A percentile compares a stretch with the other conserved stretches of the same genome.
Conservation (phyloP, 768 basidiomycete genomes). For the Tylopilus sp. region DNA sequence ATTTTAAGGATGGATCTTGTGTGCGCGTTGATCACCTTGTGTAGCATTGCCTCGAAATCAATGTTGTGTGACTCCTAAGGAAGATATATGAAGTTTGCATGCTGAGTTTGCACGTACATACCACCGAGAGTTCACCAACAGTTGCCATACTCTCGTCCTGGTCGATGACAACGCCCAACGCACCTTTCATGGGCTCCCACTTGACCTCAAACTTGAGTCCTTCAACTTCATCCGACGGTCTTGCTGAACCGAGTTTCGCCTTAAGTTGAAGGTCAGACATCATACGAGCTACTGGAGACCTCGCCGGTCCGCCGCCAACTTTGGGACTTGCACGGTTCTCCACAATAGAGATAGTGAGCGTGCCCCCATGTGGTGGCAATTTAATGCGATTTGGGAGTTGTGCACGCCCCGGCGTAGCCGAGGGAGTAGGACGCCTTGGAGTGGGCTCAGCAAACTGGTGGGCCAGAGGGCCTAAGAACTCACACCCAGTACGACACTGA, state of each 20-base stretch:
- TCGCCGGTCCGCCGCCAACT: constrained; percentile 43
- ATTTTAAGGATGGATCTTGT: constrained; percentile 55
- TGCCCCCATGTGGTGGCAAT: constrained; percentile 66
- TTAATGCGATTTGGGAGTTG: constrained; percentile 34
- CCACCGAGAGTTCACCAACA: constrained; percentile 48
- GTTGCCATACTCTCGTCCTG: constrained; percentile 43
- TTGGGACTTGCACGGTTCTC: constrained; percentile 42
- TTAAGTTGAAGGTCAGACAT: constrained; percentile 61
- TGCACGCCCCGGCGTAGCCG: constrained; percentile 27
- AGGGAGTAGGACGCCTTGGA: constrained; percentile 38
- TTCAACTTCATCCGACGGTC: constrained; percentile 76
- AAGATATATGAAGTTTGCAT: background rate
- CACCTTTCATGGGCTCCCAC: constrained; percentile 74
- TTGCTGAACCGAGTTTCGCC: constrained; percentile 51
- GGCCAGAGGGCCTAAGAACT: constrained; percentile 23
- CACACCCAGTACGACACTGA: constrained; percentile 88
- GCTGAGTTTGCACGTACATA: constrained; percentile 34
- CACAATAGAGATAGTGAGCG: constrained; percentile 67
- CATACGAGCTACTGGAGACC: constrained; percentile 51
- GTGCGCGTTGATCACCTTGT: constrained; percentile 62
- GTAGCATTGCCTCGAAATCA: constrained; percentile 70
- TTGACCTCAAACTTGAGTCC: constrained; percentile 61
- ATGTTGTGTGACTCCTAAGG: constrained; percentile 60
- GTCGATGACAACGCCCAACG: constrained; percentile 58
- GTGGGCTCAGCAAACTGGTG: background rate